Percentiles rank a stretch among this genome's conserved stretches.
phyloP scores from a whole-genome alignment of 352 stramenopile species.

The Phytophthora boehmeriae region DNA sequence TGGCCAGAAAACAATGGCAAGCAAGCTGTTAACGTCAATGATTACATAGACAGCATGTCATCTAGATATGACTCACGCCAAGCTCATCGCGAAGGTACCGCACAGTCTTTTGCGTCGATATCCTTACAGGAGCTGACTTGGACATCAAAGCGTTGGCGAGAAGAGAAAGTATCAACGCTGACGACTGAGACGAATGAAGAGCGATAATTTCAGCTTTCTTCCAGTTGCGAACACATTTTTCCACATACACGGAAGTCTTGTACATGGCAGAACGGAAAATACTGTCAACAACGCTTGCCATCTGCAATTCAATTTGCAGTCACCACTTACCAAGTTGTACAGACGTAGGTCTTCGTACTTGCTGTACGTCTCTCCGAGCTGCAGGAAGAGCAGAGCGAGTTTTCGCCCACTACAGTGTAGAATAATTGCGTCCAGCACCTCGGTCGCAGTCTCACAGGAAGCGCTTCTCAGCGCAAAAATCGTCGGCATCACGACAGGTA shows the following conservation, averaged over 20 bases:
- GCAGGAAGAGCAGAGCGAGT: constrained; percentile 42
- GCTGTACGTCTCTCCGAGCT: constrained; percentile 31
- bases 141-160: constrained; percentile 39
- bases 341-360: constrained; percentile 47
- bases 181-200: constrained; percentile 27
- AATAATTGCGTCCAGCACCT: constrained; percentile 62
- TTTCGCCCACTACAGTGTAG: constrained; percentile 55
- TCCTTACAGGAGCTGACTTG: constrained; percentile 53
- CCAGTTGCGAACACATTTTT: constrained; percentile 62
- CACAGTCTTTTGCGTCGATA: constrained; percentile 52
- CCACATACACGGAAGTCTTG: constrained; percentile 63
- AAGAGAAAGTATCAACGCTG: constrained; percentile 26
- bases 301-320: neutral
- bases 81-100: constrained; percentile 42
- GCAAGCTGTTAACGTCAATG: neutral
- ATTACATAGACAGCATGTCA: neutral
- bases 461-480: constrained; percentile 60
- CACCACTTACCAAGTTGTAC: constrained; percentile 51
- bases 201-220: constrained; percentile 32
- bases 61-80: neutral
- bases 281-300: neutral
- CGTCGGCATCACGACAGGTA: constrained; percentile 43
- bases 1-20: neutral
- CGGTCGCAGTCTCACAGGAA: constrained; percentile 64
- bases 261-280: neutral